These are phyloP conservation scores for Alternaria metachromatica DNA, from an alignment of 2,329 filamentous ascomycete species.

Conservation along the genomic window DNA sequence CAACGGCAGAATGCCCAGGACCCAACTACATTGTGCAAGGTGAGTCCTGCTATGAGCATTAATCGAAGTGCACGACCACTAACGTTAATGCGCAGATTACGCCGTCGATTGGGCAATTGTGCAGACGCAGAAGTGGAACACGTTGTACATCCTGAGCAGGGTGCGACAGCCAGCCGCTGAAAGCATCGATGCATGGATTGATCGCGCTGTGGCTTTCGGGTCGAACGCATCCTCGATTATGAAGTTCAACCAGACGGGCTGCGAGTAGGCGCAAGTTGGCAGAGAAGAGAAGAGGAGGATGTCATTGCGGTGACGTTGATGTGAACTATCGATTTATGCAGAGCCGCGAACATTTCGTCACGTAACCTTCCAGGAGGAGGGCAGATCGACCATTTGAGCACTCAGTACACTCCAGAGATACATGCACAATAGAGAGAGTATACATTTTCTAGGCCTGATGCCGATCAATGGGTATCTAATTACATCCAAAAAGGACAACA, in stretches of 20 bases:
- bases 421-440: not conserved
- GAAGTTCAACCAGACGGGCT: constrained; percentile 29
- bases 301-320: not conserved
- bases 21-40: constrained; percentile 43
- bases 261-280: not conserved
- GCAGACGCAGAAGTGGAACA: constrained; percentile 38
- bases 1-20: constrained; percentile 24
- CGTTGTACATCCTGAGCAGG: constrained; percentile 36
- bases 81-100: constrained; percentile 22
- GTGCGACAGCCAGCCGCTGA: constrained; percentile 26
- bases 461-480: not conserved
- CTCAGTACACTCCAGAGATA: not conserved
- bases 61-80: not conserved
- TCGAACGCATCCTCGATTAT: constrained; percentile 23
- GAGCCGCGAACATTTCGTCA: not conserved
- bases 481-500: not conserved
- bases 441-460: not conserved
- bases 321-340: not conserved
- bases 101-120: constrained; percentile 36
- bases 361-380: not conserved
- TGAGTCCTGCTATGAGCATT: not conserved
- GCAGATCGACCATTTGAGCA: not conserved
- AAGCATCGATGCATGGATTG: constrained; percentile 28
- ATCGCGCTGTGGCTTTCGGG: constrained; percentile 16
- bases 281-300: not conserved